Evolutionary conservation across 2,329 filamentous ascomycete species (phyloP), one percentile per base, ranked within the genome.

Genomic region (Alternaria longipes): DNA sequence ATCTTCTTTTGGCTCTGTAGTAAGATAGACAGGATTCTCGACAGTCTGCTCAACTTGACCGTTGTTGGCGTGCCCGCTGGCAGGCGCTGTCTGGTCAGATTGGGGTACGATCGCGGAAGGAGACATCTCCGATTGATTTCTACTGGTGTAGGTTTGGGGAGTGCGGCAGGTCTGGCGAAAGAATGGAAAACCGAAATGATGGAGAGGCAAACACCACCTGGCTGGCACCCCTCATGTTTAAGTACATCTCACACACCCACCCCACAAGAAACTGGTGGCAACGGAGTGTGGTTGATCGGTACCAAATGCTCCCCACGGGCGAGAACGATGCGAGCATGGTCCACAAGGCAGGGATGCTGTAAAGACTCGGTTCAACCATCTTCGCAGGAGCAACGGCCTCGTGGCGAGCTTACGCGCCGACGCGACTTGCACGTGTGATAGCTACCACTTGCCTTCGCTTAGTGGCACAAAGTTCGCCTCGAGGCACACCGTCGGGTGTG

Each of bases 1-100:
- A 56, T 81, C 74, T n/a, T 79, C 70, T n/a, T 74, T 70, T 1
- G 82, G 82, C 65, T 81, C 73, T 44, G 82, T 83, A 58, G 74
- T 76, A 18, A 83, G 70, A 30, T 78, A 79, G 7, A 76, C 67
- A 62, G 73, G 69, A 63, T 74, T 77, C 41, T 70, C 60, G 36
- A 69, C 60, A 28, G 69, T 66, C 54, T 76, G 70, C 47, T 68
- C 59, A 47, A 70, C 61, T 44, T 73, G 65, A n/a, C 53, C 53
- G 49, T 40, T 61, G 32, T 60, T 67, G 12, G 59, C 55, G 40
- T 62, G 51, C 26, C 57, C 64, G 58, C 60, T 67, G n/a, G 69
- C 32, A 50, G 68, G 59, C 45, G 63, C 58, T 38, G 62, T 59
- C 58, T 62, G 59, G 44, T 63, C 59, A 20, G 66, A 51, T 42